Evolutionary conservation across 306 rosid species (phyloP), one percentile per base, ranked within the genome.

Genomic region (Pyrus betulifolia): DNA sequence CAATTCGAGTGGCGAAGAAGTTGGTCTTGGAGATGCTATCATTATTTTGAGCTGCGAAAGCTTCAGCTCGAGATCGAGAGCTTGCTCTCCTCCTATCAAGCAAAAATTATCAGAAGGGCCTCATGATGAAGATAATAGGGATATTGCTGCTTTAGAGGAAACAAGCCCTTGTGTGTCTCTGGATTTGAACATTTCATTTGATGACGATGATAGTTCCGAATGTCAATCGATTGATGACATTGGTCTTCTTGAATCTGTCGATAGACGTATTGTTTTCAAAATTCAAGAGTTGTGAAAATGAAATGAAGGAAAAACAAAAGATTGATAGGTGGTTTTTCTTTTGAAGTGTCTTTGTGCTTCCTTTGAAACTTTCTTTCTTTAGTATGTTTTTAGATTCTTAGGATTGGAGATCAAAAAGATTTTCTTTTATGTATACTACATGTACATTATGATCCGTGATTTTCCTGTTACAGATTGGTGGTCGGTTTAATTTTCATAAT

Each of bases 101-200:
- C 90, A 85, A 58, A 85, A 81, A 79, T 61, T 82, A 18, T 80
- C 45, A 14, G 71, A 68, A 27, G 76, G 55, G 35, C 64, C 60
- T 46, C 79, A 74, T 31, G 86, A 78, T 28, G 73, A 80, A 19
- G 61, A 81, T 13, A 51, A 72, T 8, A 54, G 33, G 66, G 72
- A 70, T 33, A 46, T 22, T 74, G 77, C 23, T 78, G 40, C 75
- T 15, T 42, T 74, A 68, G 89, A 71, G 77, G 87, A 87, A 76
- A 82, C 85, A 74, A 87, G 60, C 69, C 86, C 86, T 87, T 79
- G 80, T 77, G 81, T 87, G 80, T 78, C 90, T 57, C 80, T 96
- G 82, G 99, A 96, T 89, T 92, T 96, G 96, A 96, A 96, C 79
- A 80, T 96, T 77, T 87, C 93, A 58, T 85, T 92, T 82, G 93